Base-by-base conservation (phyloP, 2,329 filamentous ascomycete genomes). In the Cytospora leucostoma region DNA sequence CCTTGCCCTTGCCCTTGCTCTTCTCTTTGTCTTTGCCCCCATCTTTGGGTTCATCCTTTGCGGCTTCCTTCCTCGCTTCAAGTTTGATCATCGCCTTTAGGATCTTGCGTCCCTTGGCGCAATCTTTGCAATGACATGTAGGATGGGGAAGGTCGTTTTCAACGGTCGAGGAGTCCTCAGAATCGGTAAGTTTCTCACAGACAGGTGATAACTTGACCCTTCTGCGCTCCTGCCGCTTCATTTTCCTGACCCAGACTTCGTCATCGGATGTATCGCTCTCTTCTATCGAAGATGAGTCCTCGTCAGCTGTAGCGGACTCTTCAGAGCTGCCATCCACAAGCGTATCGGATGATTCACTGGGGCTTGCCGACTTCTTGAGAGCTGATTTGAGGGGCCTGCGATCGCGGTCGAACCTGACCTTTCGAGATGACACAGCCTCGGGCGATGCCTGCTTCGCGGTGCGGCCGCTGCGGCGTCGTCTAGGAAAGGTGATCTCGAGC, bases 401-500 rank as follows among this genome's bases (percentile, higher is more conserved):
- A 21, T 47, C 59, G 8, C 73, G 68, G 15, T 76, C 68, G 61
- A 82, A 82, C 17, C 77, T 78, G 37, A 82, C 80, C 61, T 77
- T 81, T 17, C 38, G 53, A n/a, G 64, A 63, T 15, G 59, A 33
- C 6, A 50, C 32, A 8, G 56, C 50, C 27, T 21, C 33, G 15
- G 7, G 47, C 15, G 54, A 34, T 15, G 53, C 0, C 17, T 55
- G 44, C n/a, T 38, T 59, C 34, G 55, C 32, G 32, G 50, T 32
- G 58, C 65, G 47, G 53, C 52, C 49, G 52, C 40, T 21, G 38
- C 63, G 64, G 17, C 74, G 69, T 5, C 74, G 71, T 59, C 81
- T 78, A 1, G 82, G 82, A 58, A 82, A 82, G 1, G 79, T 81
- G 44, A 85, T 71, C 19, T 72, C 76, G 59, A 84, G 70, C 3